Percentiles rank a stretch among this genome's conserved stretches.
These are phyloP conservation scores for Fomitiporia mediterranea DNA, from an alignment of 1,284 basidiomycete species.

Conservation along the genomic window DNA sequence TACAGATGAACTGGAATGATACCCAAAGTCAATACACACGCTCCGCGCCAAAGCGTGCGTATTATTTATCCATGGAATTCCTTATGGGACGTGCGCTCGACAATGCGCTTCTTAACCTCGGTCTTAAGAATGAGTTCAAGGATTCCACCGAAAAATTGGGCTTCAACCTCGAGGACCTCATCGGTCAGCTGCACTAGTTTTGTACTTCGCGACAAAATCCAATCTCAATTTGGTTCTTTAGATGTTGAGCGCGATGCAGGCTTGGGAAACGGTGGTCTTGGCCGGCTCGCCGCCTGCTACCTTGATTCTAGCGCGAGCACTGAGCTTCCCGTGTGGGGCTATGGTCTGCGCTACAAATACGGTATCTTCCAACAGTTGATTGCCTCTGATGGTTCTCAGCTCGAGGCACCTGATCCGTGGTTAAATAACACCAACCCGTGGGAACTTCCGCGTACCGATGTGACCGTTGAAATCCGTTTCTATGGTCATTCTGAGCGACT, in stretches of 20 bases:
- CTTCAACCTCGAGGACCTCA: slow-evolving; percentile 80
- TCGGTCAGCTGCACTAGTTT: slow-evolving; percentile 47
- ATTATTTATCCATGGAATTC: slow-evolving; percentile 89
- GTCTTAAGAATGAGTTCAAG: slow-evolving; percentile 70
- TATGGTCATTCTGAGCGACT: slow-evolving; percentile 76
- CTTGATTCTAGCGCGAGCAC: slow-evolving; percentile 81
- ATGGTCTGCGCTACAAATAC: slow-evolving; percentile 84
- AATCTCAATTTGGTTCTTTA: neutral
- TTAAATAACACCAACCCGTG: slow-evolving; percentile 82
- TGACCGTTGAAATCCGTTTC: slow-evolving; percentile 78
- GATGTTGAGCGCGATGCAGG: slow-evolving; percentile 77
- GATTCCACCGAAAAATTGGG: slow-evolving; percentile 72
- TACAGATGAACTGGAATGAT: slow-evolving; percentile 73
- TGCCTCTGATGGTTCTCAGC: slow-evolving; percentile 76
- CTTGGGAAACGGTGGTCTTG: slow-evolving; percentile 85
- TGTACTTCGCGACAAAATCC: neutral
- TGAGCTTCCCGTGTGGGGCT: slow-evolving; percentile 84
- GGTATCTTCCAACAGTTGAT: slow-evolving; percentile 95
- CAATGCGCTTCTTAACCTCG: slow-evolving; percentile 85
- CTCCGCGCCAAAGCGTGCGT: slow-evolving; percentile 76
- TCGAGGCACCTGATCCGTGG: slow-evolving; percentile 93
- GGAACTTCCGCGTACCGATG: slow-evolving; percentile 85
- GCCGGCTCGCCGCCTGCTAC: slow-evolving; percentile 91
- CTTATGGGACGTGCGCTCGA: slow-evolving; percentile 88
- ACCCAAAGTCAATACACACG: slow-evolving; percentile 68